phyloP scores from a whole-genome alignment of 129 eudicot genomes.

The Tagetes erecta region DNA sequence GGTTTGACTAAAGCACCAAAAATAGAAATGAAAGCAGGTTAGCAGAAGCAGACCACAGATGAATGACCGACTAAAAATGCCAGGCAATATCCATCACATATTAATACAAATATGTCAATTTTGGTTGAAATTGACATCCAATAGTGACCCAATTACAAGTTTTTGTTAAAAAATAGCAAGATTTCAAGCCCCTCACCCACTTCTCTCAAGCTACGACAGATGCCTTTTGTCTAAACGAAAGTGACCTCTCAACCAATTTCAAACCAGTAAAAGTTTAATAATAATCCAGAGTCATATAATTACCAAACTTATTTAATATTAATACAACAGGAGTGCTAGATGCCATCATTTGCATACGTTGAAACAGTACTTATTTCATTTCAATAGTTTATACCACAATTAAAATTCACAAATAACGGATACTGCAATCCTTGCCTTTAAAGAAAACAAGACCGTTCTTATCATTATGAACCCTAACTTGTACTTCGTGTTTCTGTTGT shows the following conservation, averaged over 20 bases:
- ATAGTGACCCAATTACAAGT: slow-evolving; percentile 34
- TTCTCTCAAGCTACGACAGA: slow-evolving; percentile 36
- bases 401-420: slow-evolving; percentile 26
- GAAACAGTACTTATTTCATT: slow-evolving; percentile 21
- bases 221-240: slow-evolving; percentile 48
- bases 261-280: slow-evolving; percentile 37
- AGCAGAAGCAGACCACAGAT: slow-evolving; percentile 27
- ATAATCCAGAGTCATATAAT: slow-evolving; percentile 15
- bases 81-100: slow-evolving; percentile 35
- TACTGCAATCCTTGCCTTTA: slow-evolving; percentile 13
- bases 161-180: slow-evolving; percentile 21
- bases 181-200: slow-evolving; percentile 40
- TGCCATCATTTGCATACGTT: slow-evolving; percentile 39
- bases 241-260: slow-evolving; percentile 54
- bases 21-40: slow-evolving; percentile 34
- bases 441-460: slow-evolving; percentile 28
- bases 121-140: slow-evolving; percentile 34
- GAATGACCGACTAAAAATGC: slow-evolving; percentile 18
- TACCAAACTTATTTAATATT: slow-evolving; percentile 8
- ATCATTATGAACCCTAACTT: slow-evolving; percentile 29
- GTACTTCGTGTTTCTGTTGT: slow-evolving; percentile 20
- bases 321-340: slow-evolving; percentile 19
- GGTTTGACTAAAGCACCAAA: slow-evolving; percentile 23
- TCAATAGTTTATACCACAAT: slow-evolving; percentile 6
- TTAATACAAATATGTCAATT: slow-evolving; percentile 26